phyloP scores from a whole-genome alignment of 495 filamentous ascomycete genomes.

The Lasiosphaeria miniovina region DNA sequence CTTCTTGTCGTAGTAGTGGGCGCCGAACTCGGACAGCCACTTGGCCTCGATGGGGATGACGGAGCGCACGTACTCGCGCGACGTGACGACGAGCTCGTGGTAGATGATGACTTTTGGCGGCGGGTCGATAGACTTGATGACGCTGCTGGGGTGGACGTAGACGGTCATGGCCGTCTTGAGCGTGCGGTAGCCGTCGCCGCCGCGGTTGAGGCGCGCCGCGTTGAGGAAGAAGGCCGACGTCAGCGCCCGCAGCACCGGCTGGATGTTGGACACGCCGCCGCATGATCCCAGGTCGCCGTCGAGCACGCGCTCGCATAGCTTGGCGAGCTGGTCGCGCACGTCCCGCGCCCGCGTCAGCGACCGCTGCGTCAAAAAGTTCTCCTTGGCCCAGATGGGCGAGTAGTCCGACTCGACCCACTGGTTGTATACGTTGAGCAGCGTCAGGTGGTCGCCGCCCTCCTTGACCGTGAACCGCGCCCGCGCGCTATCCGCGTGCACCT shows the following conservation, averaged over 20 bases:
- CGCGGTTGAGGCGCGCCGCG: slow-evolving; percentile 78
- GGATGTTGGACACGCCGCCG: slow-evolving; percentile 68
- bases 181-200: slow-evolving; percentile 89
- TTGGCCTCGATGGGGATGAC: slow-evolving; percentile 79
- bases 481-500: slow-evolving; percentile 90
- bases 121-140: slow-evolving; percentile 76
- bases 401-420: slow-evolving; percentile 96
- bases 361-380: slow-evolving; percentile 93
- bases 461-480: slow-evolving; percentile 89
- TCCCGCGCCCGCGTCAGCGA: slow-evolving; percentile 82
- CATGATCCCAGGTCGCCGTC: slow-evolving; percentile 73
- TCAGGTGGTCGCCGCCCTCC: slow-evolving; percentile 89
- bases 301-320: slow-evolving; percentile 82
- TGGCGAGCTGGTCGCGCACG: slow-evolving; percentile 90
- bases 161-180: slow-evolving; percentile 90
- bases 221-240: slow-evolving; percentile 95
- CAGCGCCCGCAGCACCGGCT: slow-evolving; percentile 81
- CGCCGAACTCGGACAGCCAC: slow-evolving; percentile 89
- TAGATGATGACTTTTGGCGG: slow-evolving; percentile 80
- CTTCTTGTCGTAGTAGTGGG: slow-evolving; percentile 93
- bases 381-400: slow-evolving; percentile 79
- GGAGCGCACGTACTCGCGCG: slow-evolving; percentile 90
- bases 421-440: slow-evolving; percentile 93
- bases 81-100: slow-evolving; percentile 88
- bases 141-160: slow-evolving; percentile 82